These are phyloP conservation scores for Phalaenopsis equestris DNA, from an alignment of 106 monocot species.

Conservation along the genomic window DNA sequence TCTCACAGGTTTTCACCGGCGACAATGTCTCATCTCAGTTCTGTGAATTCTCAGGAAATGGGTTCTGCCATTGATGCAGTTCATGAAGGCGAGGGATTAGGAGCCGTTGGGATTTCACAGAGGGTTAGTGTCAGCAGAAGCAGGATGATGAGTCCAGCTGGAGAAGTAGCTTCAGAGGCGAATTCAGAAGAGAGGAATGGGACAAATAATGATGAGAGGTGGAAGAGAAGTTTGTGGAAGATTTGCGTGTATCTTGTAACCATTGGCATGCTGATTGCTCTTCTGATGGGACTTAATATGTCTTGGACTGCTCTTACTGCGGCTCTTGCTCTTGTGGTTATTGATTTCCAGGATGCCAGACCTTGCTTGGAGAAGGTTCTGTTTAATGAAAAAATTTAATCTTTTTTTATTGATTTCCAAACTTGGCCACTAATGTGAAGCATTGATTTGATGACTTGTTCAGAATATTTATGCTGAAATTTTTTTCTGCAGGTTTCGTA, in stretches of 20 bases:
- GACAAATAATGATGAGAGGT: neutral
- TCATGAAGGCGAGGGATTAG: neutral
- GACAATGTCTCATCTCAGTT: slow-evolving; percentile 17
- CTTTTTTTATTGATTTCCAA: no score
- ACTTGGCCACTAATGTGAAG: no score
- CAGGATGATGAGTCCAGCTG: slow-evolving; percentile 8
- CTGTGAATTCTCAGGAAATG: neutral
- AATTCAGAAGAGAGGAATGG: slow-evolving; percentile 18
- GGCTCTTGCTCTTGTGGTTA: slow-evolving; percentile 71
- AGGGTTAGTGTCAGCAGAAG: neutral
- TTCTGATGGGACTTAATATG: slow-evolving; percentile 49
- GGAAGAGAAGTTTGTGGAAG: slow-evolving; percentile 38
- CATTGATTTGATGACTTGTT: no score
- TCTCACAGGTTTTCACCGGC: slow-evolving; percentile 29
- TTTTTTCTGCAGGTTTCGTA: slow-evolving; percentile 41
- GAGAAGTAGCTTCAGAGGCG: neutral
- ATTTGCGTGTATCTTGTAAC: slow-evolving; percentile 37
- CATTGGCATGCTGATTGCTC: slow-evolving; percentile 42
- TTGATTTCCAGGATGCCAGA: slow-evolving; percentile 78
- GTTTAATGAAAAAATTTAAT: no score
- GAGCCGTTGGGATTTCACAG: neutral
- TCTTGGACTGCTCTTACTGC: slow-evolving; percentile 60
- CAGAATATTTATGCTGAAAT: no score
- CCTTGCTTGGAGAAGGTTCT: slow-evolving; percentile 84
- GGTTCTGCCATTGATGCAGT: neutral